Conservation (phyloP, 176 grass and related monocot species). For the Avena atlantica region DNA sequence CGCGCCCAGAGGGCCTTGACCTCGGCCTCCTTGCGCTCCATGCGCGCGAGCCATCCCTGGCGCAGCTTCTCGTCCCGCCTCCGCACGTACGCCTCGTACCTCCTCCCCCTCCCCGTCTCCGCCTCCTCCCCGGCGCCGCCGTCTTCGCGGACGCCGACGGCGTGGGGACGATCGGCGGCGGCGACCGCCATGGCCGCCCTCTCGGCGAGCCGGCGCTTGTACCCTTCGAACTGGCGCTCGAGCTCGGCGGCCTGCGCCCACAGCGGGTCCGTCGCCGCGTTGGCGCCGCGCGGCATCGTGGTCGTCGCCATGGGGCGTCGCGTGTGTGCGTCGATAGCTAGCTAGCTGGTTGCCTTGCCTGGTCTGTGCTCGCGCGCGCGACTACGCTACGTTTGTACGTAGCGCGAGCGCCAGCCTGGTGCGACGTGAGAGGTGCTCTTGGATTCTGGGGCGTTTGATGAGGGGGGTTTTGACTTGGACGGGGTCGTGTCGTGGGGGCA, state of each 20-base stretch:
- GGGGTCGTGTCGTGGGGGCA: constrained; percentile 24
- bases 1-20: constrained; percentile 63
- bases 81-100: constrained; percentile 61
- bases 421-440: constrained; percentile 22
- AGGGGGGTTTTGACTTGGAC: constrained; percentile 9
- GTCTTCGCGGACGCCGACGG: background rate
- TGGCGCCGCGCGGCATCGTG: background rate
- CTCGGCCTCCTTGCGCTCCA: constrained; percentile 68
- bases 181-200: background rate
- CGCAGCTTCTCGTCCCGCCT: constrained; percentile 67
- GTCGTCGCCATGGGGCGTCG: constrained; percentile 13
- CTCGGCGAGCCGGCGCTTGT: constrained; percentile 53
- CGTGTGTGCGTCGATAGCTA: background rate
- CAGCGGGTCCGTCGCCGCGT: constrained; percentile 14
- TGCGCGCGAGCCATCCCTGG: constrained; percentile 54
- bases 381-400: background rate
- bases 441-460: background rate
- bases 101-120: constrained; percentile 44
- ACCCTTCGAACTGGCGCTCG: constrained; percentile 63
- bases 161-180: background rate
- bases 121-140: background rate
- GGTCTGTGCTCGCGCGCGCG: background rate
- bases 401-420: background rate
- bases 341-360: background rate
- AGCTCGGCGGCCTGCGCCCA: constrained; percentile 66